Percentiles rank a stretch among this genome's conserved stretches.
These are phyloP conservation scores for Phoma sp. DNA, from an alignment of 2,329 filamentous ascomycete species.

Conservation along the genomic window DNA sequence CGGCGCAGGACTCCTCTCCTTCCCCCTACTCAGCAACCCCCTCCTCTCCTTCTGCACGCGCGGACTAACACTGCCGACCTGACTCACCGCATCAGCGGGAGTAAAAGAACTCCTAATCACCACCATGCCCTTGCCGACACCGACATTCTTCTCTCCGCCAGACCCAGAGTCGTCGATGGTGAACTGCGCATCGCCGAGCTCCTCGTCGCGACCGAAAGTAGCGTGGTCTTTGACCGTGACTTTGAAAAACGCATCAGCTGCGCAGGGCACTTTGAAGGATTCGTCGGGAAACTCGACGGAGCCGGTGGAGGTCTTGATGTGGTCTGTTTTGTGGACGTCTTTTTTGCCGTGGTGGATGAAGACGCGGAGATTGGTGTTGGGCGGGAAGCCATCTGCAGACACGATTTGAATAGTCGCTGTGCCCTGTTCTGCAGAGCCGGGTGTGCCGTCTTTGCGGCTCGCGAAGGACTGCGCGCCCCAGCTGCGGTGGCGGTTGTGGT, in stretches of 20 bases:
- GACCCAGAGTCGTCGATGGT: constrained; percentile 84
- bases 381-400: constrained; percentile 78
- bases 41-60: constrained; percentile 40
- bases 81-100: constrained; percentile 51
- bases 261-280: constrained; percentile 78
- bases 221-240: constrained; percentile 85
- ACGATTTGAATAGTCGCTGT: constrained; percentile 82
- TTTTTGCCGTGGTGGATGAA: constrained; percentile 73
- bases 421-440: constrained; percentile 68
- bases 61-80: constrained; percentile 44
- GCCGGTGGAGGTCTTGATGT: constrained; percentile 76
- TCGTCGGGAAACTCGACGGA: constrained; percentile 66
- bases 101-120: constrained; percentile 77
- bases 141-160: constrained; percentile 73
- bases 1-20: constrained; percentile 29
- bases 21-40: constrained; percentile 57
- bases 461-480: constrained; percentile 53
- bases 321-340: constrained; percentile 89
- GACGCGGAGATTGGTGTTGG: constrained; percentile 80
- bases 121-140: constrained; percentile 75
- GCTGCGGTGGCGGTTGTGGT: constrained; percentile 45
- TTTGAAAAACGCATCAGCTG: constrained; percentile 85
- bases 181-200: constrained; percentile 85
- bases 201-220: constrained; percentile 82
- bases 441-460: constrained; percentile 43